Base-by-base conservation (phyloP, 352 stramenopile species). In the Aphanomyces stellatus region DNA sequence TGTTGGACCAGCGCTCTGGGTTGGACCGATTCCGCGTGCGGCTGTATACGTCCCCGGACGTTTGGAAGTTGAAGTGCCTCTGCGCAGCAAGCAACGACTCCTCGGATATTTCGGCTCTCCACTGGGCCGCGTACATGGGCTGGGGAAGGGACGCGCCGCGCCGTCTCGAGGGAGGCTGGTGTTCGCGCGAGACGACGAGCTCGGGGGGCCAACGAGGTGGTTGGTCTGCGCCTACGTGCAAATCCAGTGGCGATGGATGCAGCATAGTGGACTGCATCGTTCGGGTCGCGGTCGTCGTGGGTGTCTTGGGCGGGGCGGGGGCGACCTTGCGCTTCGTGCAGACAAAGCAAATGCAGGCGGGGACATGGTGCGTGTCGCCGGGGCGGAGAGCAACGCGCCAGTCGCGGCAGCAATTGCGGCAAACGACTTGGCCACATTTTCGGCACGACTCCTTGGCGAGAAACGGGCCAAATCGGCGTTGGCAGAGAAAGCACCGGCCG, bases 351-450 rank as follows among this genome's bases (percentile, higher is more conserved):
- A n/a, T n/a, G 24, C 46, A 53, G 46, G 24, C 17, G 17, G 8
- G 46, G 8, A 53, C 13, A 8, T 10, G 10, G 46, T 22, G 19
- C 1, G 24, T 11, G 24, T 19, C 22, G 2, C 46, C 46, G 10
- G 7, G n/a, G 11, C 17, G 17, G 24, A 31, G n/a, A 28, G 17
- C 11, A 5, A 55, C 11, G 6, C 28, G 11, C 59, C 59, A 65
- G 4, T 33, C 24, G 15, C 56, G 57, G 42, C 42, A 42, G 40
- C 59, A 65, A 19, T 19, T 46, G 2, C 25, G n/a, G 25, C 59
- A 65, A 30, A 65, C 59, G 37, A 65, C 40, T 31, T 65, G 30
- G 13, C 59, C 59, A 30, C 59, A 65, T 11, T 34, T 33, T 22
- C 41, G 46, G 24, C 59, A 65, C 31, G 49, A 42, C n/a, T 42